phyloP scores from a whole-genome alignment of 2,329 filamentous ascomycete species.

The Fusarium armeniacum region DNA sequence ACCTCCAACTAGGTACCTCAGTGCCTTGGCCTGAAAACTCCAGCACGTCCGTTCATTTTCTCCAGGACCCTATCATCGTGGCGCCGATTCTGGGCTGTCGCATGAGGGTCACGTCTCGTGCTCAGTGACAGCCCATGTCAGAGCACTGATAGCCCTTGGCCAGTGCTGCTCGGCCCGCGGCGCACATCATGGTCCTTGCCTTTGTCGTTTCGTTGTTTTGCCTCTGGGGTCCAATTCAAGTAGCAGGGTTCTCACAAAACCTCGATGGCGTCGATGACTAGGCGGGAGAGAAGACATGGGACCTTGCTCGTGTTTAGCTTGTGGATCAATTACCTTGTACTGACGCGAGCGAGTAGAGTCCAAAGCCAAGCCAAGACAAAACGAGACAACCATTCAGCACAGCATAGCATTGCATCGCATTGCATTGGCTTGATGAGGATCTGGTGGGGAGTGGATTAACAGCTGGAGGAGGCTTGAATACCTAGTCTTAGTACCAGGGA shows the following conservation, averaged over 20 bases:
- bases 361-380: slow-evolving; percentile 38
- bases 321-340: slow-evolving; percentile 40
- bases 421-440: slow-evolving; percentile 38
- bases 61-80: slow-evolving; percentile 43
- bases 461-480: slow-evolving; percentile 33
- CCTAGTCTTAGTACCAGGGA: slow-evolving; percentile 28
- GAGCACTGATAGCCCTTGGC: slow-evolving; percentile 31
- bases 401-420: slow-evolving; percentile 13
- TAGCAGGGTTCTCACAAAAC: slow-evolving; percentile 42
- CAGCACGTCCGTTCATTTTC: slow-evolving; percentile 40
- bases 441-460: slow-evolving; percentile 43
- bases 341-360: slow-evolving; percentile 43
- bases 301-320: slow-evolving; percentile 49
- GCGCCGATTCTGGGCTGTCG: slow-evolving; percentile 47
- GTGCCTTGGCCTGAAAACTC: slow-evolving; percentile 36
- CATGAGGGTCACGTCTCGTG: slow-evolving; percentile 50
- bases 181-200: slow-evolving; percentile 47
- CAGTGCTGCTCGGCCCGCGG: slow-evolving; percentile 48
- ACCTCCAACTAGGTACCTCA: slow-evolving; percentile 25
- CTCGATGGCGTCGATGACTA: slow-evolving; percentile 51
- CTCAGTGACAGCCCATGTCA: slow-evolving; percentile 38
- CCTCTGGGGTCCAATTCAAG: slow-evolving; percentile 43
- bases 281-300: slow-evolving; percentile 51
- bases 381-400: slow-evolving; percentile 40
- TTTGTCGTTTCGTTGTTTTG: slow-evolving; percentile 42